These are phyloP conservation scores for Biscogniauxia sp. DNA, from an alignment of 2,329 filamentous ascomycete genomes.

Conservation along the genomic window DNA sequence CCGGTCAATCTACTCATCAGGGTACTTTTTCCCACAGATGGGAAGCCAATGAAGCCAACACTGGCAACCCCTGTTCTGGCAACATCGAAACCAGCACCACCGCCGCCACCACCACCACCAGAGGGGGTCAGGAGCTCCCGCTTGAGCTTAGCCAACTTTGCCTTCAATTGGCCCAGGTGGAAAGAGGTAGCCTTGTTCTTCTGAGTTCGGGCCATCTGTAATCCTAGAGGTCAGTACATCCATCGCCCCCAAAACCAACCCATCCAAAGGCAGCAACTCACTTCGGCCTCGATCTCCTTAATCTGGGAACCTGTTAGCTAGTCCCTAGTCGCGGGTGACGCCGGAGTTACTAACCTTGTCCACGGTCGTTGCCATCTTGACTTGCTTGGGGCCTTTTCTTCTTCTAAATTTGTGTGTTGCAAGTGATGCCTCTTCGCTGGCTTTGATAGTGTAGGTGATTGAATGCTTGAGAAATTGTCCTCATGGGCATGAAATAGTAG, in stretches of 20 bases:
- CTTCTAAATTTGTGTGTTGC: neutral
- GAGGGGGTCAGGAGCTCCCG: slow-evolving; percentile 87
- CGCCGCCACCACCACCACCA: slow-evolving; percentile 77
- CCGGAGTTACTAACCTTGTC: slow-evolving; percentile 70
- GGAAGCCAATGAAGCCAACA: slow-evolving; percentile 97
- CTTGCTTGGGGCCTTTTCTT: slow-evolving; percentile 13
- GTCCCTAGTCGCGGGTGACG: slow-evolving; percentile 11
- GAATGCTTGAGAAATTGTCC: slow-evolving; percentile 8
- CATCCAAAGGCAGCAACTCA: slow-evolving; percentile 42
- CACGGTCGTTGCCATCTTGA: slow-evolving; percentile 91
- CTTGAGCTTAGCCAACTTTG: slow-evolving; percentile 97
- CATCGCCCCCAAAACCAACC: slow-evolving; percentile 1
- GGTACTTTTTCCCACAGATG: slow-evolving; percentile 97
- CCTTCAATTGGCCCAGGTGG: slow-evolving; percentile 94
- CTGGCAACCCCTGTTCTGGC: slow-evolving; percentile 95
- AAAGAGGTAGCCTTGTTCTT: slow-evolving; percentile 96
- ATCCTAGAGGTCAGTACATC: slow-evolving; percentile 16
- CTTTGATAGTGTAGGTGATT: slow-evolving; percentile 5
- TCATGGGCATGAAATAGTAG: slow-evolving; percentile 5
- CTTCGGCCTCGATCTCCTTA: slow-evolving; percentile 94
- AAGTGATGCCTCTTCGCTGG: neutral
- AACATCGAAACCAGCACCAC: slow-evolving; percentile 90
- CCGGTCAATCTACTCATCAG: slow-evolving; percentile 93
- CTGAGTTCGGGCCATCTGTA: slow-evolving; percentile 88
- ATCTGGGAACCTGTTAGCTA: slow-evolving; percentile 60